Evolutionary conservation across 1,284 basidiomycete genomes (phyloP).

Genomic region (Puccinia coronata): DNA sequence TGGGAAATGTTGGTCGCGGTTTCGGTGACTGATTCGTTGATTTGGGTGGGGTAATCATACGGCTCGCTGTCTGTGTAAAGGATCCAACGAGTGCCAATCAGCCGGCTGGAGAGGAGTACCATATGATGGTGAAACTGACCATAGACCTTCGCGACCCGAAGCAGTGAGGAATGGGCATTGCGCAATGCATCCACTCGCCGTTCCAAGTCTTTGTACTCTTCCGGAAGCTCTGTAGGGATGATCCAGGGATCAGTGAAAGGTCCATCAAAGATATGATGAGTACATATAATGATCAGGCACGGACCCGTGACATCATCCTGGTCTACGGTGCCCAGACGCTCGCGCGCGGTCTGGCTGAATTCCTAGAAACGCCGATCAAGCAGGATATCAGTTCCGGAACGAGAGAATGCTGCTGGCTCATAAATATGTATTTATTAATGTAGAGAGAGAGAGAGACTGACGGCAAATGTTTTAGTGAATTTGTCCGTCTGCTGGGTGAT

Average conservation of each 20-base stretch:
- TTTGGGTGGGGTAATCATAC: constrained; percentile 75
- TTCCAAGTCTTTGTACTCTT: constrained; percentile 96
- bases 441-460: not conserved
- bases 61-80: constrained; percentile 68
- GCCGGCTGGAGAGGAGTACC: constrained; percentile 53
- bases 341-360: constrained; percentile 43
- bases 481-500: constrained; percentile 37
- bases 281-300: no score
- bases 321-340: constrained; percentile 33
- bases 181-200: constrained; percentile 88
- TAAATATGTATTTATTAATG: no score
- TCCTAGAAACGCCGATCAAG: not conserved
- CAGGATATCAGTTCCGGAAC: not conserved
- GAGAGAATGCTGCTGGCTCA: no score
- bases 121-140: not conserved
- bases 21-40: constrained; percentile 64
- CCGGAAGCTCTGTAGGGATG: constrained; percentile 54
- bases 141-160: constrained; percentile 65
- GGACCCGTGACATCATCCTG: constrained; percentile 47
- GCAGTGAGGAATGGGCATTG: constrained; percentile 69
- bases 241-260: no score
- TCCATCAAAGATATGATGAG: no score
- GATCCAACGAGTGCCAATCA: not conserved
- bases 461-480: constrained; percentile 32
- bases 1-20: constrained; percentile 66